Base-by-base conservation (phyloP, 768 basidiomycete genomes). In the Macrocybe gigantea region DNA sequence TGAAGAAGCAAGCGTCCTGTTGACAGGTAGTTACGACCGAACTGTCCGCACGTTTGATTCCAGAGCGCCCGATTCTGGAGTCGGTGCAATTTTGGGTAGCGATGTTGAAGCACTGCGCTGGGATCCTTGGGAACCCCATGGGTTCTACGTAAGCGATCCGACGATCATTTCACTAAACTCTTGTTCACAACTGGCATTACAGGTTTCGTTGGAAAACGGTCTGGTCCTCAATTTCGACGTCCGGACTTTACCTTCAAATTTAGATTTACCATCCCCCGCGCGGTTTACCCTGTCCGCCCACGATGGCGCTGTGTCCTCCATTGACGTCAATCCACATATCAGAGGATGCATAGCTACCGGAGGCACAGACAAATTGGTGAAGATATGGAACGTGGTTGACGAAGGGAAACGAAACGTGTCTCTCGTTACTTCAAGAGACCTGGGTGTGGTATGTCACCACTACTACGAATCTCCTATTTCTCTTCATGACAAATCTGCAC, bases 171-270 rank as follows among this genome's bases (percentile, higher is more conserved):
- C 42, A 30, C 7, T 34, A 9, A 11, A 12, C 37, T 22, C 1
- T 13, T 33, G 13, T 53, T 49, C 47, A 50, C 14, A 44, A 44
- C 43, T 1, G 46, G n/a, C 4, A 4, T 46, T 47, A 7, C 39
- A 96, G 92, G 92, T 96, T 22, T 88, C 93, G 0, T 75, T 97
- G 14, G 95, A 98, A 68, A 96, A 96, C 56, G 96, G 96, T 10
- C 71, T 93, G 5, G 88, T 98, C 11, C 74, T 97, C 53, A 88
- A 93, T 60, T 99, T 88, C 57, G 95, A 99, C 62, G 87, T 84
- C 4, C 82, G 94, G 50, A 84, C 85, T 6, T 71, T 96, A 6
- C 80, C 92, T 7, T 80, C 83, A 5, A 74, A 84, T 56, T 67
- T 84, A n/a, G 72, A 75, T 48, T 62, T 66, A 6, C 78, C 83